Evolutionary conservation across 352 stramenopile species (phyloP).

Genomic region (Lagenidium sp.): DNA sequence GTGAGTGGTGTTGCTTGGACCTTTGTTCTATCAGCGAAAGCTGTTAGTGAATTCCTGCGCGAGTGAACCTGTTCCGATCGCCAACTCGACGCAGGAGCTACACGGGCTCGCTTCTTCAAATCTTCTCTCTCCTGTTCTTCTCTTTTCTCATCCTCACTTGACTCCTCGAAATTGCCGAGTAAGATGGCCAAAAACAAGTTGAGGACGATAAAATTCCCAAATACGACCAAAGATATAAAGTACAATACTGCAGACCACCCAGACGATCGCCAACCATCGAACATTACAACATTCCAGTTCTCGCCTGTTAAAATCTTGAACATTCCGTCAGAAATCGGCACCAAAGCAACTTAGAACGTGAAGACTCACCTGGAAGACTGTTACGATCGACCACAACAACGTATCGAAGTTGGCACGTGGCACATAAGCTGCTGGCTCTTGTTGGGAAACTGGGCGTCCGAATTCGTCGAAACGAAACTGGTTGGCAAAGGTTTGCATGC

Average conservation of each 20-base stretch:
- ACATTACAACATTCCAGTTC: slow-evolving; percentile 89
- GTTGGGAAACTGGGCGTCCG: slow-evolving; percentile 26
- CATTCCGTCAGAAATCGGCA: not conserved
- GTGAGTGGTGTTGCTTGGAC: too few species aligned
- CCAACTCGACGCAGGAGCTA: slow-evolving; percentile 1
- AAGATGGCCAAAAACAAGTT: slow-evolving; percentile 92
- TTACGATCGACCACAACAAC: slow-evolving; percentile 20
- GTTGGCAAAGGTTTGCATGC: slow-evolving; percentile 83
- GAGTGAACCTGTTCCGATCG: slow-evolving; percentile 6
- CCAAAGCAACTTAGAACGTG: not conserved
- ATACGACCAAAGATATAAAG: slow-evolving; percentile 67
- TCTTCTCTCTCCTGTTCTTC: slow-evolving; percentile 26
- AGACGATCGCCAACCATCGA: slow-evolving; percentile 65
- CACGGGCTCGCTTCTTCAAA: slow-evolving; percentile 14
- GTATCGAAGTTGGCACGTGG: slow-evolving; percentile 20
- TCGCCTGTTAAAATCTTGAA: slow-evolving; percentile 82
- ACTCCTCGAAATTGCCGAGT: slow-evolving; percentile 81
- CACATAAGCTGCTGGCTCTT: slow-evolving; percentile 4
- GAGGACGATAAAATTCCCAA: slow-evolving; percentile 87
- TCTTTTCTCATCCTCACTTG: slow-evolving; percentile 40
- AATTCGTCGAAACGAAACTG: slow-evolving; percentile 26
- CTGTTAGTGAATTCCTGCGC: not conserved
- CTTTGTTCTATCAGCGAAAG: too few species aligned
- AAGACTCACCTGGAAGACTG: slow-evolving; percentile 45
- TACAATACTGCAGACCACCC: slow-evolving; percentile 52